Conservation (phyloP, 768 basidiomycete species). For the Boletus huronensis region DNA sequence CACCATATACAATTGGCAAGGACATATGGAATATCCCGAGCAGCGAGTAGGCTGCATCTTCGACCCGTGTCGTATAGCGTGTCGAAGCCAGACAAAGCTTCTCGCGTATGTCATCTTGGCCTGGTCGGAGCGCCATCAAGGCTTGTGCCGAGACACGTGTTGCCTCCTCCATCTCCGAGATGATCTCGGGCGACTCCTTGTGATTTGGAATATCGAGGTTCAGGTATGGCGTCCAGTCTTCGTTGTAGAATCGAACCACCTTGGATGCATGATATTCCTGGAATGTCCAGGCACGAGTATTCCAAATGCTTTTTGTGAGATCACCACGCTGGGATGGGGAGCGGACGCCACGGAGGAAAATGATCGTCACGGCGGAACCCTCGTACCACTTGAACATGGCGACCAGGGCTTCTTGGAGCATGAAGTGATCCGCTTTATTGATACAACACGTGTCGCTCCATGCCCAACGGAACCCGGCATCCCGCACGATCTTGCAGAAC, state of each 20-base stretch:
- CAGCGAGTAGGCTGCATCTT: too few species aligned
- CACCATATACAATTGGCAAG: too few species aligned
- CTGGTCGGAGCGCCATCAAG: too few species aligned
- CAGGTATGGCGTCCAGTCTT: background rate
- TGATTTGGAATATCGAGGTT: background rate
- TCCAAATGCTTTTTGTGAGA: conserved; percentile 1
- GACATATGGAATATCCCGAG: too few species aligned
- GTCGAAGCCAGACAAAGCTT: too few species aligned
- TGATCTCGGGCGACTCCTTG: background rate
- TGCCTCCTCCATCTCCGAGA: too few species aligned
- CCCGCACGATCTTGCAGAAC: background rate
- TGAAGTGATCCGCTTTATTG: background rate
- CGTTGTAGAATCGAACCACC: conserved; percentile 8
- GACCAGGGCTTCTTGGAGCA: background rate
- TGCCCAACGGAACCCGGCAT: conserved; percentile 1
- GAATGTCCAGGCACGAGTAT: background rate
- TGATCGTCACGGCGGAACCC: background rate
- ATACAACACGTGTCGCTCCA: conserved; percentile 8
- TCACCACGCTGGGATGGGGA: background rate
- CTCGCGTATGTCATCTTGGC: too few species aligned
- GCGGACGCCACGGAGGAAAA: background rate
- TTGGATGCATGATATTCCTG: conserved; percentile 7
- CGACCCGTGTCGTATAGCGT: too few species aligned
- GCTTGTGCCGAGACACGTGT: too few species aligned
- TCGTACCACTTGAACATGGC: background rate